Conservation (phyloP, 805 yeast genomes). For the Metschnikowia bowlesiae region DNA sequence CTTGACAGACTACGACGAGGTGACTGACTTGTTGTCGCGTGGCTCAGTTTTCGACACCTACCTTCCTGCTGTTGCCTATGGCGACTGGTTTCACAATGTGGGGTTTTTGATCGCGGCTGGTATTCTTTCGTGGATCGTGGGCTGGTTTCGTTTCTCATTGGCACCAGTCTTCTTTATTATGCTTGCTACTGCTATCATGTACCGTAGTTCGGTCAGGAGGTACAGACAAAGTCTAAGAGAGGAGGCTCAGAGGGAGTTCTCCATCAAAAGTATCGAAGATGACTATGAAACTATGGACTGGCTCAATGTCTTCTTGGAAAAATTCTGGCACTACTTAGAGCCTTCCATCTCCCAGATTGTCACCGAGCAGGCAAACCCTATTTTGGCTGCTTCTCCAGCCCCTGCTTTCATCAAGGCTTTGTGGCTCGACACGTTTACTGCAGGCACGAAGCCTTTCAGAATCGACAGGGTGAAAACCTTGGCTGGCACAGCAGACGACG, state of each 20-base stretch:
- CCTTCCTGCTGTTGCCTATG: conserved; percentile 72
- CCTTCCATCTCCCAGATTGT: conserved; percentile 86
- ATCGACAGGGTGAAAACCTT: conserved; percentile 85
- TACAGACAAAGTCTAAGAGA: conserved; percentile 73
- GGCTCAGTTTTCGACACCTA: conserved; percentile 73
- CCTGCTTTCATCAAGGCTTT: conserved; percentile 82
- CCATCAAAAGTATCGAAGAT: conserved; percentile 73
- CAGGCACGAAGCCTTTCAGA: conserved; percentile 95
- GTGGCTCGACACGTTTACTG: conserved; percentile 84
- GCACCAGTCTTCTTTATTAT: conserved; percentile 79
- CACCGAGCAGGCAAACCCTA: conserved; percentile 79
- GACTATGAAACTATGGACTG: conserved; percentile 95
- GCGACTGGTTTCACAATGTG: conserved; percentile 96
- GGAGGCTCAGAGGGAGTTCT: conserved; percentile 79
- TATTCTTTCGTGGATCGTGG: conserved; percentile 70
- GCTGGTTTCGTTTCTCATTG: conserved; percentile 68
- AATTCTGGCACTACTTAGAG: conserved; percentile 88
- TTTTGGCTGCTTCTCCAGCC: conserved; percentile 67
- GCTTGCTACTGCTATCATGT: conserved; percentile 58
- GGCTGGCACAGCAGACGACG: conserved; percentile 84
- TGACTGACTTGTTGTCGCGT: conserved; percentile 61
- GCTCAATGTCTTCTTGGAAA: conserved; percentile 83
- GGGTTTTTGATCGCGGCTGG: conserved; percentile 67
- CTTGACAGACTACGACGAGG: conserved; percentile 63
- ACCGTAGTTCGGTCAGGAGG: conserved; percentile 78